A percentile compares a stretch with the other conserved stretches of the same genome.
These are phyloP conservation scores for Scutellaria galericulata DNA, from an alignment of 257 asterid species.

Conservation along the genomic window DNA sequence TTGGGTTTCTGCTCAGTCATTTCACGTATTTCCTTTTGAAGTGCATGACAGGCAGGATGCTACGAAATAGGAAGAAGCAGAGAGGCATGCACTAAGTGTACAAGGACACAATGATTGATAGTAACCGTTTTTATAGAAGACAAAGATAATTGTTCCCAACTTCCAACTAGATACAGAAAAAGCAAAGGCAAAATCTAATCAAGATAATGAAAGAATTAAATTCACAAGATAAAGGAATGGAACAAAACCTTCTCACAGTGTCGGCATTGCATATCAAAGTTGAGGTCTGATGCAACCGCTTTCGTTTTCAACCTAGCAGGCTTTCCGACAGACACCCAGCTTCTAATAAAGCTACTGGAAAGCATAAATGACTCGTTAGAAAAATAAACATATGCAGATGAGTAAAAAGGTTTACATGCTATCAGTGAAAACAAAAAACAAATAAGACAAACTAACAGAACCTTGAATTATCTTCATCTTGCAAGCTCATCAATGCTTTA, in stretches of 20 bases:
- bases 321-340: conserved; percentile 76
- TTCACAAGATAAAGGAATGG: background rate
- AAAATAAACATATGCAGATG: conserved; percentile 13
- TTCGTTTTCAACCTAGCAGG: conserved; percentile 72
- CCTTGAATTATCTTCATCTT: conserved; percentile 71
- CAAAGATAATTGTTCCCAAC: background rate
- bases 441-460: conserved; percentile 30
- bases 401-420: background rate
- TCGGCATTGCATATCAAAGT: conserved; percentile 87
- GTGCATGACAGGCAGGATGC: too few species aligned
- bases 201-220: background rate
- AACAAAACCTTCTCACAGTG: conserved; percentile 89
- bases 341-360: conserved; percentile 78
- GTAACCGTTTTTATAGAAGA: too few species aligned
- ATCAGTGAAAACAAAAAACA: background rate
- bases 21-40: too few species aligned
- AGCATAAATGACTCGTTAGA: conserved; percentile 35
- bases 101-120: too few species aligned
- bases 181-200: background rate
- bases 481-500: conserved; percentile 89
- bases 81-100: too few species aligned
- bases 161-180: background rate
- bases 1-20: background rate
- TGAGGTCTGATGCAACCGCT: conserved; percentile 75
- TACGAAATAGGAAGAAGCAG: too few species aligned